Evolutionary conservation across 148 eudicot genomes (phyloP).

Genomic region (Dysphania ambrosioides): DNA sequence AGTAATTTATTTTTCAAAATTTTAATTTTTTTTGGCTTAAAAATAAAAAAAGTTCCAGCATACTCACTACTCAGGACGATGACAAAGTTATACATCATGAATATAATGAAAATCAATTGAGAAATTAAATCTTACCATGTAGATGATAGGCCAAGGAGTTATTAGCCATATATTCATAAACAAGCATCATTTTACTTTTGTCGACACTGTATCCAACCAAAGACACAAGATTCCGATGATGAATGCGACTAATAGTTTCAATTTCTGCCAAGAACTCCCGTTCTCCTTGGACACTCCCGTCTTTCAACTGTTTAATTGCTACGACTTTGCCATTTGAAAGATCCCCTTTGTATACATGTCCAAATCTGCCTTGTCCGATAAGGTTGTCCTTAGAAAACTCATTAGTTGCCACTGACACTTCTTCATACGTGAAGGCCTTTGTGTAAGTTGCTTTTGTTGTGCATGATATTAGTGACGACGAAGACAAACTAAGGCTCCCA

Average conservation of each 20-base stretch:
- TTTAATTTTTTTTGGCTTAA: too few species aligned
- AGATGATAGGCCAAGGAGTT: constrained; percentile 50
- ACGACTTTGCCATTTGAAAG: constrained; percentile 9
- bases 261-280: constrained; percentile 69
- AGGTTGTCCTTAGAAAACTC: not conserved
- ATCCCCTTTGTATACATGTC: not conserved
- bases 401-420: not conserved
- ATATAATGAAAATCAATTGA: too few species aligned
- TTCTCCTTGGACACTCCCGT: constrained; percentile 65
- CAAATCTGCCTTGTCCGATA: not conserved
- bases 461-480: not conserved
- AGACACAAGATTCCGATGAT: constrained; percentile 54
- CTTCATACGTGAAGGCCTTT: not conserved
- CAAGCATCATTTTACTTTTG: constrained; percentile 41
- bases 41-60: too few species aligned
- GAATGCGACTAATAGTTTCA: constrained; percentile 47
- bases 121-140: constrained; percentile 50
- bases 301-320: constrained; percentile 51
- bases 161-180: constrained; percentile 58
- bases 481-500: not conserved
- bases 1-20: too few species aligned
- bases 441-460: not conserved
- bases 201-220: constrained; percentile 51
- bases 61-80: too few species aligned
- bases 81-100: too few species aligned